Base-by-base conservation (phyloP, 2,329 filamentous ascomycete species). In the Acephala macrosclerotiorum region DNA sequence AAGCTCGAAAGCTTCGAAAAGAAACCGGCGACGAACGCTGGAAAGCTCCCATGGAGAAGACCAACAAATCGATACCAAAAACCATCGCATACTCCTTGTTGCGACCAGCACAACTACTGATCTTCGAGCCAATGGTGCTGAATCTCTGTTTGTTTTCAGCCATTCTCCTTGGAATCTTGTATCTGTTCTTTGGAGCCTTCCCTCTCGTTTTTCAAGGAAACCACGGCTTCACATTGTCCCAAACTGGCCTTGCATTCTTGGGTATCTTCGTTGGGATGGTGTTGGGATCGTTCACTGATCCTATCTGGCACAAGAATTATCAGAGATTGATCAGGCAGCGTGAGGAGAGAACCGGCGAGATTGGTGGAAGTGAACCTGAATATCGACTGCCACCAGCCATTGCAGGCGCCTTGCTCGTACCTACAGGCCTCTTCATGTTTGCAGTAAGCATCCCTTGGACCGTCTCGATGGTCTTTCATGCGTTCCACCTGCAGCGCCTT, bases 111-210 rank as follows among this genome's bases (percentile, higher is more conserved):
- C 87, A 96, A 78, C 85, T 97, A 6, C 84, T 97, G 62, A 78
- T 90, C 58, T 85, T 92, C 61, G 93, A 97, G 80, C 92, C 92
- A 70, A 97, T 97, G 93, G 92, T 90, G 66, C 81, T 96, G 64
- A 88, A 89, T 71, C 87, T 97, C 29, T 96, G 93, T 78, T 79
- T 96, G 25, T 91, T 94, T 72, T 92, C 92, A 0, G 93, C 93
- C 45, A 87, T 97, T 61, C 81, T 97, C n/a, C 83, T 97, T 8
- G 94, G 94, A 5, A 91, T 97, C 53, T 80, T 97, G 2, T 97
- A 97, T 76, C 87, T 97, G 45, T 97, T 96, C 81, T 96, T 97
- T 76, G 93, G 93, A 22, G 93, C 94, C 0, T 97, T 97, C 73
- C 87, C 91, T 5, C 81, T 96, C 53, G 89, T 97, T 18, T 97